A percentile compares a stretch with the other conserved stretches of the same genome.
These are phyloP conservation scores for Cercospora zeae-maydis DNA, from an alignment of 2,329 filamentous ascomycete species.

Conservation along the genomic window DNA sequence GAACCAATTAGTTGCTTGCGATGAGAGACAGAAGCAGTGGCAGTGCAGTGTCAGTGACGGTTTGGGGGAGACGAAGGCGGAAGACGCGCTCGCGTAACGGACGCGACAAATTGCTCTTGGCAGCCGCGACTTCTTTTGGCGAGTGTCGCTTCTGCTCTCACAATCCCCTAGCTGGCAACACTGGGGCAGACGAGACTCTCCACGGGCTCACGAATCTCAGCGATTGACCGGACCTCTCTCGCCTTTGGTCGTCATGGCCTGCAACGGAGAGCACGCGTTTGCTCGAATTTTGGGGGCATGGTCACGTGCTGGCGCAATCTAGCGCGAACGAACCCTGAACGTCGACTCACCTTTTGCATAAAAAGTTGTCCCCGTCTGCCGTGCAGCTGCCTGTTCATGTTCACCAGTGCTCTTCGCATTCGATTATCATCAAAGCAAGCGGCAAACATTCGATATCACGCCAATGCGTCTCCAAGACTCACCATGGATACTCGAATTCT, in stretches of 20 bases:
- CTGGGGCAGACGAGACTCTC: neutral
- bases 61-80: neutral
- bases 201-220: neutral
- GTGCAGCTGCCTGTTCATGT: neutral
- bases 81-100: constrained; percentile 3
- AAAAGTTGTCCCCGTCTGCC: neutral
- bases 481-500: constrained; percentile 39
- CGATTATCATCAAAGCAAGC: neutral
- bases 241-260: neutral
- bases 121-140: neutral
- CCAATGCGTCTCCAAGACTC: neutral
- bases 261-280: neutral
- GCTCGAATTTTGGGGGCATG: neutral
- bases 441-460: neutral
- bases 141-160: neutral
- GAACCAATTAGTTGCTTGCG: neutral
- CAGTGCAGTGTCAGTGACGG: neutral
- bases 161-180: neutral
- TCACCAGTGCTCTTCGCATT: neutral
- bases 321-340: neutral
- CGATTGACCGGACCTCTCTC: neutral
- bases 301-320: neutral
- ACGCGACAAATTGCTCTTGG: neutral
- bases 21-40: neutral
- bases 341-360: neutral